Base-by-base conservation (phyloP, 2,329 filamentous ascomycete species). In the Fusarium sp. region DNA sequence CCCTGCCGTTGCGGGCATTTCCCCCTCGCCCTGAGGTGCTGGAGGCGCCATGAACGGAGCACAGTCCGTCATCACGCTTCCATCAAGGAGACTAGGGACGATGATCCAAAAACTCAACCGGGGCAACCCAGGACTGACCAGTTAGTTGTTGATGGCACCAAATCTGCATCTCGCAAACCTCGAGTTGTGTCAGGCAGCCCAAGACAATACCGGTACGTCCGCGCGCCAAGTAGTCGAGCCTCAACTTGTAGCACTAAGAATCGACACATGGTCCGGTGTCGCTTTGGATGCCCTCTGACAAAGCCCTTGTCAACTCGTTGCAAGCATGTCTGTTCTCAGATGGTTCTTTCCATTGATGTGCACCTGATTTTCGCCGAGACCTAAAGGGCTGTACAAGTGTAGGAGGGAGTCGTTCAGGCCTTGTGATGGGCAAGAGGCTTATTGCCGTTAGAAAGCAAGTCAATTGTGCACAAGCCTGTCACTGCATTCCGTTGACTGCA, bases 21-120 rank as follows among this genome's bases (percentile, higher is more conserved):
- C 56, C 60, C 68, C 66, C 64, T 75, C 71, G 64, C 63, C 42
- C 48, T 67, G 64, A 67, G 55, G 33, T 68, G 38, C 49, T 48
- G 40, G 15, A 66, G 54, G 58, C 68, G 58, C 68, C 63, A 69
- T 71, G 64, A 60, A 60, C 56, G 48, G 61, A 70, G 71, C 64
- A 64, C 64, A 71, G 72, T 59, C 73, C 60, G 63, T 74, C 73
- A 75, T 75, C 71, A 70, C 67, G 73, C 53, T 68, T 71, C 59
- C 67, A 37, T 53, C 55, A 59, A 59, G 68, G 62, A 70, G 44
- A 46, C 69, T 64, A 70, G 61, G 59, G 60, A 69, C 48, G 72
- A 67, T 75, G 68, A 73, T 76, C 72, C 72, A 76, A 64, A 73
- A 69, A 73, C 61, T 63, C 60, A 71, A 71, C 69, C 60, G 60